Conservation (phyloP, 805 yeast genomes). For the Naumovozyma dairenensis region DNA sequence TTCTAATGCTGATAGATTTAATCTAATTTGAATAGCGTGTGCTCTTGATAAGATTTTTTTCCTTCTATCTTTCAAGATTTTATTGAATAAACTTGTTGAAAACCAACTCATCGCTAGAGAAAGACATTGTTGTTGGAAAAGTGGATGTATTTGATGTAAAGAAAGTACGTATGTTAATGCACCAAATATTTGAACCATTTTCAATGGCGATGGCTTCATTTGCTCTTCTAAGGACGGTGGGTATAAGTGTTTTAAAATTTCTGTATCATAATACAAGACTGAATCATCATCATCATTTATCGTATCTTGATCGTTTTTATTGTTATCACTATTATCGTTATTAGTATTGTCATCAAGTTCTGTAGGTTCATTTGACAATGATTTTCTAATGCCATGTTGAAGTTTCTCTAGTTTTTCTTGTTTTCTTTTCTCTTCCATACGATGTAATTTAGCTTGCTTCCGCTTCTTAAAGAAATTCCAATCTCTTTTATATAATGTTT, state of each 20-base stretch:
- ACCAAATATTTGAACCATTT: slow-evolving; percentile 75
- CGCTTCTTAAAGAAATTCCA: slow-evolving; percentile 49
- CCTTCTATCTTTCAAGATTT: slow-evolving; percentile 48
- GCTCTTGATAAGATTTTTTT: slow-evolving; percentile 63
- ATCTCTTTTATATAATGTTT: slow-evolving; percentile 65
- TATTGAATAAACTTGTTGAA: slow-evolving; percentile 62
- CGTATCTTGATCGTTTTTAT: slow-evolving; percentile 1
- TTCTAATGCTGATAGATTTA: slow-evolving; percentile 77
- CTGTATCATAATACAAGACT: slow-evolving; percentile 48
- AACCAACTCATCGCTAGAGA: slow-evolving; percentile 74
- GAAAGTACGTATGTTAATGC: slow-evolving; percentile 81
- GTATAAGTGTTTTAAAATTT: slow-evolving; percentile 61
- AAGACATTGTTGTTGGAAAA: slow-evolving; percentile 68
- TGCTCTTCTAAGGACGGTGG: slow-evolving; percentile 80
- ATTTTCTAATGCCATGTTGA: slow-evolving; percentile 2
- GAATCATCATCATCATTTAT: slow-evolving; percentile 1
- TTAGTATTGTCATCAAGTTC: slow-evolving; percentile 7
- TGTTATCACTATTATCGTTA: slow-evolving; percentile 1
- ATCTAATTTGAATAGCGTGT: slow-evolving; percentile 79
- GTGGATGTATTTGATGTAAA: slow-evolving; percentile 68
- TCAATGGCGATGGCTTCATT: slow-evolving; percentile 82
- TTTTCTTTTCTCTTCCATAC: slow-evolving; percentile 5
- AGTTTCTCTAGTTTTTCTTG: slow-evolving; percentile 5
- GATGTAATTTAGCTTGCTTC: slow-evolving; percentile 18
- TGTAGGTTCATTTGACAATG: slow-evolving; percentile 9